Percentiles rank a stretch among this genome's conserved stretches.
These are phyloP conservation scores for Pochonia chlamydosporia DNA, from an alignment of 2,329 filamentous ascomycete genomes.

Conservation along the genomic window DNA sequence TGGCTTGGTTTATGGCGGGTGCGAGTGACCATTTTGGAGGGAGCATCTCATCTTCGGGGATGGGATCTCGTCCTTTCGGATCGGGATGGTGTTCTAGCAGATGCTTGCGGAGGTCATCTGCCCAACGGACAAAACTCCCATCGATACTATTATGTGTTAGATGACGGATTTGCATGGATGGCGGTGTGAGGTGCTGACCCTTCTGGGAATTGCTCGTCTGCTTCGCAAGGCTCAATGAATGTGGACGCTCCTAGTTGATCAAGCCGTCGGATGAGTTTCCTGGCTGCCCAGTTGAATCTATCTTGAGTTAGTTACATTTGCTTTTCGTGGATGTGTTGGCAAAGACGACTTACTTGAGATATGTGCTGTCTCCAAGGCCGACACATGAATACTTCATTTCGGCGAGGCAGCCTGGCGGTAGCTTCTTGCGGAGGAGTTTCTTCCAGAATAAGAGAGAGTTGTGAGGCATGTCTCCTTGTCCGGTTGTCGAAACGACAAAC, in stretches of 20 bases:
- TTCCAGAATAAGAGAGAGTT: slow-evolving; percentile 84
- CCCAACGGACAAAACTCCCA: slow-evolving; percentile 76
- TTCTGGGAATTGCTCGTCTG: slow-evolving; percentile 89
- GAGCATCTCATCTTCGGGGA: slow-evolving; percentile 68
- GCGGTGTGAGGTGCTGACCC: slow-evolving; percentile 51
- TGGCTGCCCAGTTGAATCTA: slow-evolving; percentile 88
- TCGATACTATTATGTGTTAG: slow-evolving; percentile 56
- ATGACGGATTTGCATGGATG: not conserved
- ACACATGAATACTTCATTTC: slow-evolving; percentile 75
- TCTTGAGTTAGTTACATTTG: not conserved
- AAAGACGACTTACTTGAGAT: slow-evolving; percentile 62
- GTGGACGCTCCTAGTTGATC: slow-evolving; percentile 75
- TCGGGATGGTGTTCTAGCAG: slow-evolving; percentile 66
- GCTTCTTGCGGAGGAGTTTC: slow-evolving; percentile 70
- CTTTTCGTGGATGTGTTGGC: slow-evolving; percentile 2
- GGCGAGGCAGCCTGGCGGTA: slow-evolving; percentile 64
- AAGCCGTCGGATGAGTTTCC: slow-evolving; percentile 81
- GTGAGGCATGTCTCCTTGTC: slow-evolving; percentile 85
- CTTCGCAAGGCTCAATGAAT: slow-evolving; percentile 75
- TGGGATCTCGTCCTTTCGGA: slow-evolving; percentile 58
- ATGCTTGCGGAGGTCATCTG: slow-evolving; percentile 57
- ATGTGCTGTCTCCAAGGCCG: slow-evolving; percentile 90
- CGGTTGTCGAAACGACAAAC: slow-evolving; percentile 85
- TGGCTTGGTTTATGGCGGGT: slow-evolving; percentile 16
- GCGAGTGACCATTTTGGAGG: slow-evolving; percentile 59